These are phyloP conservation scores for Rhodotorula diobovata DNA, from an alignment of 768 basidiomycete genomes.

Conservation along the genomic window DNA sequence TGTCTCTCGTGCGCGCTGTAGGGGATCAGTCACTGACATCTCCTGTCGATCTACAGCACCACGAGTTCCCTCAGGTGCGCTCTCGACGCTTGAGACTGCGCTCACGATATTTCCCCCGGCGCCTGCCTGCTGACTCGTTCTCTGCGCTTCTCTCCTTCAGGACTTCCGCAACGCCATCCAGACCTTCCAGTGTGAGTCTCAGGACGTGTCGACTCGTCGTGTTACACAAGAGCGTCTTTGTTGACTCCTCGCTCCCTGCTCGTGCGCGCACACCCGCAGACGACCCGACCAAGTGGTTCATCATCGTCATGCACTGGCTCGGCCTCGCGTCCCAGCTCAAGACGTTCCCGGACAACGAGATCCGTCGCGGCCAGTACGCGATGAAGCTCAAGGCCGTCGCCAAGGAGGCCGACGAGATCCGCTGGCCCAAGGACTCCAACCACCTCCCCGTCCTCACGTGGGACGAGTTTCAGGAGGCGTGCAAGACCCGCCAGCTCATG, in stretches of 20 bases:
- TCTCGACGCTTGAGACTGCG: no score
- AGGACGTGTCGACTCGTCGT: conserved; percentile 29
- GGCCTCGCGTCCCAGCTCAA: conserved; percentile 77
- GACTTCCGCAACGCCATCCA: conserved; percentile 70
- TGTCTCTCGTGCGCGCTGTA: not conserved
- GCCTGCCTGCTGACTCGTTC: no score
- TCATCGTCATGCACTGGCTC: conserved; percentile 58
- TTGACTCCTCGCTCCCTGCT: not conserved
- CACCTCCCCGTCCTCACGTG: conserved; percentile 72
- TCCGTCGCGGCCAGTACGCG: conserved; percentile 70
- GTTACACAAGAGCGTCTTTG: conserved; percentile 44
- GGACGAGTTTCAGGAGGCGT: conserved; percentile 70
- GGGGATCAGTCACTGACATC: not conserved
- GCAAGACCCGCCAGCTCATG: conserved; percentile 62
- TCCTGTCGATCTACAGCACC: conserved; percentile 47
- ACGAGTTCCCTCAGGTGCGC: conserved; percentile 82
- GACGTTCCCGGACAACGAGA: conserved; percentile 81
- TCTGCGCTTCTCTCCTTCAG: no score
- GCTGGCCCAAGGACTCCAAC: conserved; percentile 52
- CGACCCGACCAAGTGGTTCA: conserved; percentile 76
- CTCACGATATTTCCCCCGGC: conserved; percentile 66
- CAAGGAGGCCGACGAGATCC: conserved; percentile 52
- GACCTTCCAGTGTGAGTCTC: conserved; percentile 46
- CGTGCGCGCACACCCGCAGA: conserved; percentile 32
- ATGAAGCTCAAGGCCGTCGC: conserved; percentile 78